phyloP scores from a whole-genome alignment of 176 grass and related monocot species.

The Dactylis glomerata region DNA sequence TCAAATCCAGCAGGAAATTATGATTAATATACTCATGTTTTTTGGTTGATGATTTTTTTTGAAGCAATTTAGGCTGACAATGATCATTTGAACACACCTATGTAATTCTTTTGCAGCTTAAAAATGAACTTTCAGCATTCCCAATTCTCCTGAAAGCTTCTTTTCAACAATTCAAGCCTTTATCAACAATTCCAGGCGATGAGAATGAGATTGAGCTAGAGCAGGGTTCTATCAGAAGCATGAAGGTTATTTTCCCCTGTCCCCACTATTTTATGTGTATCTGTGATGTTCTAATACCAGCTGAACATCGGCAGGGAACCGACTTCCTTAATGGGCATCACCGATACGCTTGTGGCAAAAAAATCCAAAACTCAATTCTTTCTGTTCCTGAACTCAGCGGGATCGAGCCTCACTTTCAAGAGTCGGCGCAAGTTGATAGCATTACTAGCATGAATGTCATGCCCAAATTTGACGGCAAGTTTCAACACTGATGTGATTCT shows the following conservation, averaged over 20 bases:
- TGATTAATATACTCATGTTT: background rate
- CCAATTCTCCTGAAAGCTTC: background rate
- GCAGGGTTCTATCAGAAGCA: background rate
- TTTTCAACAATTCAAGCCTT: background rate
- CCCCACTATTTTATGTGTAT: background rate
- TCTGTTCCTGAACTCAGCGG: background rate
- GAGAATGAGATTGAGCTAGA: background rate
- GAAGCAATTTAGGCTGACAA: background rate
- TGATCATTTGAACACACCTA: background rate
- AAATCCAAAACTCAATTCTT: background rate
- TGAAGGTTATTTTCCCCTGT: background rate
- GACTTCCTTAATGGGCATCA: background rate
- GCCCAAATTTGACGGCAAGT: background rate
- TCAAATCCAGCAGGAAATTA: background rate
- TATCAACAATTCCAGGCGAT: background rate
- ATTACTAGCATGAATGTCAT: background rate
- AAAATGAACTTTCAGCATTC: background rate
- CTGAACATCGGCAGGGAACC: background rate
- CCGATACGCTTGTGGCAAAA: background rate
- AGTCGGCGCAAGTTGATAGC: background rate
- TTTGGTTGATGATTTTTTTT: background rate
- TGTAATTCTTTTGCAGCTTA: background rate
- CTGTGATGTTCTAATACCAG: background rate
- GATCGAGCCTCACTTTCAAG: background rate
- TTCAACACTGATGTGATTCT: background rate